Conservation (phyloP, 2,329 filamentous ascomycete species). For the Alternaria alternata region DNA sequence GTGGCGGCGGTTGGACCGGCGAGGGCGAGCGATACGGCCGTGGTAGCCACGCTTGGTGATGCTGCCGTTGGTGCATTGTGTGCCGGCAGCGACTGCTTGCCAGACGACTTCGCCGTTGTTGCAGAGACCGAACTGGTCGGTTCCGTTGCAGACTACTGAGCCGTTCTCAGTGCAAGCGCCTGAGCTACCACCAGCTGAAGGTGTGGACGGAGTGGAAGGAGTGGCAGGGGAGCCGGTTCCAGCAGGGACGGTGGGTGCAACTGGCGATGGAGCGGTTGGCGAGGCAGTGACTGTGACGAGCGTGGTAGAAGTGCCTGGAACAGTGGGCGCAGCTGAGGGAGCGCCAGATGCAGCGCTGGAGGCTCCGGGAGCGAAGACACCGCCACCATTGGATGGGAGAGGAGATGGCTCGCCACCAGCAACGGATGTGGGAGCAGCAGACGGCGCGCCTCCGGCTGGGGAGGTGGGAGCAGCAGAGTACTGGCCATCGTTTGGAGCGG, state of each 20-base stretch:
- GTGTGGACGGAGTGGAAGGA: conserved; percentile 19
- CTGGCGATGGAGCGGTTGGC: conserved; percentile 24
- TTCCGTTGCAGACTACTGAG: conserved; percentile 52
- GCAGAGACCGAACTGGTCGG: conserved; percentile 54
- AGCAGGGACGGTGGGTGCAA: conserved; percentile 21
- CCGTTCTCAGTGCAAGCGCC: conserved; percentile 45
- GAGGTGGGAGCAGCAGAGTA: conserved; percentile 15
- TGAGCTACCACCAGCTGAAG: conserved; percentile 21
- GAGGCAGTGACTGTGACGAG: conserved; percentile 39
- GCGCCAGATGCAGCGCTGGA: conserved; percentile 20
- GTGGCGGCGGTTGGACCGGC: conserved; percentile 16
- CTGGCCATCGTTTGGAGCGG: conserved; percentile 10
- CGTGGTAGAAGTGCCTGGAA: conserved; percentile 38
- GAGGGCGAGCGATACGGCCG: conserved; percentile 41
- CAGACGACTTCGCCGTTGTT: conserved; percentile 53
- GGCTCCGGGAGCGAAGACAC: conserved; percentile 44
- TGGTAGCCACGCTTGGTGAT: conserved; percentile 48
- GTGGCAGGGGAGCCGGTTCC: conserved; percentile 21
- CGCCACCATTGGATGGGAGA: conserved; percentile 33
- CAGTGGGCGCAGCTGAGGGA: conserved; percentile 17
- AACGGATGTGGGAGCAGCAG: conserved; percentile 10
- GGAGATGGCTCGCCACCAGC: conserved; percentile 16
- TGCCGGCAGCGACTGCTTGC: conserved; percentile 55
- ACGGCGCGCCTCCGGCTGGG: conserved; percentile 1
- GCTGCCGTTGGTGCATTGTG: conserved; percentile 53